Base-by-base conservation (phyloP, 2,329 filamentous ascomycete species). In the Fusarium oxysporum region DNA sequence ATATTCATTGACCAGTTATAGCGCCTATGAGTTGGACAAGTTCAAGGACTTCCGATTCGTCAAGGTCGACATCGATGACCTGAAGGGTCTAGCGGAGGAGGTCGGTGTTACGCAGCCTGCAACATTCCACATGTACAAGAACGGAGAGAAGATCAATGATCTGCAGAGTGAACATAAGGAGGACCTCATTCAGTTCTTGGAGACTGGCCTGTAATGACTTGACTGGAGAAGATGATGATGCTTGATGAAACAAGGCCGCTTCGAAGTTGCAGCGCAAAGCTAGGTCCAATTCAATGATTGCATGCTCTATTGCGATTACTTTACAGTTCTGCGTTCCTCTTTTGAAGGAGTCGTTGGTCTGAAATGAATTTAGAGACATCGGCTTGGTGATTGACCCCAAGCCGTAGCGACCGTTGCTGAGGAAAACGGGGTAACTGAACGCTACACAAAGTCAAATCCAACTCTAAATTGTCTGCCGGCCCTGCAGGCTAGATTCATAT, bases 1-100 rank as follows among this genome's bases (percentile, higher is more conserved):
- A 7, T 9, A 2, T 2, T 9, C 9, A 23, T 9, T 51, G 17
- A 65, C 23, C 0, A 8, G 1, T 1, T 0, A 8, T 17, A 73
- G 70, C 10, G 56, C 54, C 12, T 56, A 73, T 5, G 62, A 73
- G n/a, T 17, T 73, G 30, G 70, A 73, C 13, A 64, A 68, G 33
- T 73, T 71, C 62, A 73, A 71, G 37, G 70, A 73, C 28, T 61
- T 73, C 23, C 61, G 70, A 10, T 73, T 73, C 28, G 33, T 71
- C 41, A 73, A 73, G 33, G 63, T 73, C 9, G 62, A 73, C 8
- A 71, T 73, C 1, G 62, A 73, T n/a, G 66, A 73, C 1, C 57
- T 73, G n/a, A 48, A 62, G 25, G 58, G 37, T 2, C 32, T 73
- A 3, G 58, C 56, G 3, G 37, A 68, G 10, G 71, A 73, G 8